phyloP scores from a whole-genome alignment of 306 rosid species.

The Elaeagnus macrophylla region DNA sequence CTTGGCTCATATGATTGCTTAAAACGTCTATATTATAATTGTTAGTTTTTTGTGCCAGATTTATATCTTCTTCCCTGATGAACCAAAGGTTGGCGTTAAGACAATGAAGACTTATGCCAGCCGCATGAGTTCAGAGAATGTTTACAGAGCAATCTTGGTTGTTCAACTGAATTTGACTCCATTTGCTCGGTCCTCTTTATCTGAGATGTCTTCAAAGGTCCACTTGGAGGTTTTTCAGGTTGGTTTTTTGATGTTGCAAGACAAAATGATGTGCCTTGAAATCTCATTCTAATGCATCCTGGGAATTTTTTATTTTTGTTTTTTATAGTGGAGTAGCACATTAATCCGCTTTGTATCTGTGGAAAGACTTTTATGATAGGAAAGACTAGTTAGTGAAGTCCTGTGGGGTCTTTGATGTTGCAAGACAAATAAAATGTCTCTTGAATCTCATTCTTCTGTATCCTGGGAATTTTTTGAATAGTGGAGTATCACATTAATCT shows the following conservation, averaged over 20 bases:
- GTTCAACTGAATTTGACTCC: slow-evolving; percentile 49
- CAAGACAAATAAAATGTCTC: too few relatives aligned
- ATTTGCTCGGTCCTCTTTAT: slow-evolving; percentile 30
- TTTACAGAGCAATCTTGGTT: slow-evolving; percentile 51
- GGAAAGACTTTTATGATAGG: too few relatives aligned
- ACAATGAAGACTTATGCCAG: slow-evolving; percentile 41
- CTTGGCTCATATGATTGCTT: background rate
- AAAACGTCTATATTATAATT: background rate
- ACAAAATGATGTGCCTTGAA: too few relatives aligned
- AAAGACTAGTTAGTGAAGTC: too few relatives aligned
- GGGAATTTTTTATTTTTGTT: too few relatives aligned
- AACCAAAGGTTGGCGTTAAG: slow-evolving; percentile 47
- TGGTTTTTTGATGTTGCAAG: background rate
- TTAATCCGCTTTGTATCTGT: too few relatives aligned
- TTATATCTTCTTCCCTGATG: slow-evolving; percentile 68
- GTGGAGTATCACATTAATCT: too few relatives aligned
- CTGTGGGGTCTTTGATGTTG: too few relatives aligned
- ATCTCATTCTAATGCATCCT: too few relatives aligned
- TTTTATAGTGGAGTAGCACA: too few relatives aligned
- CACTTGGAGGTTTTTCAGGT: slow-evolving; percentile 83
- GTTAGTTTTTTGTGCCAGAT: slow-evolving; percentile 34
- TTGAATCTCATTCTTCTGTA: too few relatives aligned
- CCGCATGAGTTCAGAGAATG: slow-evolving; percentile 68
- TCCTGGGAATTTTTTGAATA: too few relatives aligned
- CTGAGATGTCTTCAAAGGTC: slow-evolving; percentile 41